Base-by-base conservation (phyloP, 2,329 filamentous ascomycete species). In the Sclerotinia minor region DNA sequence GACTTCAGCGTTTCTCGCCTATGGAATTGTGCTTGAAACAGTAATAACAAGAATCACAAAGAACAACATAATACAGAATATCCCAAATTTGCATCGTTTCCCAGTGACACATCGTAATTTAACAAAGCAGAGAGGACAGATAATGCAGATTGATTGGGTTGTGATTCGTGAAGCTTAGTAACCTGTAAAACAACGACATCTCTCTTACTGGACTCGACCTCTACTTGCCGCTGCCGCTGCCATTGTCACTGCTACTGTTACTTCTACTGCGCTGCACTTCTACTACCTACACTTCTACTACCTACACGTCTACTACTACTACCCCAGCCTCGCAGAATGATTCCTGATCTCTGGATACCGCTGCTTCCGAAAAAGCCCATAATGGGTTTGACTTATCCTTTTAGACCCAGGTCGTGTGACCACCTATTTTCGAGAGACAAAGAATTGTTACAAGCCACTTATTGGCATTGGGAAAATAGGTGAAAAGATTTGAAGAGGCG, bases 71-170 rank as follows among this genome's bases (percentile, higher is more conserved):
- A n/a, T 8, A 17, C 59, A 19, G 13, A 17, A 50, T 45, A 29
- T 29, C 29, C 29, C 19, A 29, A 47, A 61, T 53, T 64, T 38
- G 61, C 50, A 55, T n/a, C 24, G 7, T 8, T 24, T 41, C n/a
- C 45, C n/a, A 35, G 19, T 65, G 63, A 65, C 52, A 47, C 63
- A 53, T 45, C 26, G 35, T 50, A 57, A 57, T 57, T 57, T 57
- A n/a, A 57, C 32, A 57, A 24, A 38, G 32, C 5, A 38, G 32
- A 55, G 35, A 57, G 53, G 53, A 57, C 53, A 57, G 53, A 55
- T n/a, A 38, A 8, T 3, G 17, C 19, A 15, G 53, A 55, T 55
- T 3, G 29, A 55, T 55, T 17, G 21, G 13, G n/a, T n/a, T n/a
- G n/a, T n/a, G n/a, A n/a, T n/a, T 17, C 5, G 19, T 8, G 1